Conservation (phyloP, 2,329 filamentous ascomycete genomes). For the Penicillium sp. region DNA sequence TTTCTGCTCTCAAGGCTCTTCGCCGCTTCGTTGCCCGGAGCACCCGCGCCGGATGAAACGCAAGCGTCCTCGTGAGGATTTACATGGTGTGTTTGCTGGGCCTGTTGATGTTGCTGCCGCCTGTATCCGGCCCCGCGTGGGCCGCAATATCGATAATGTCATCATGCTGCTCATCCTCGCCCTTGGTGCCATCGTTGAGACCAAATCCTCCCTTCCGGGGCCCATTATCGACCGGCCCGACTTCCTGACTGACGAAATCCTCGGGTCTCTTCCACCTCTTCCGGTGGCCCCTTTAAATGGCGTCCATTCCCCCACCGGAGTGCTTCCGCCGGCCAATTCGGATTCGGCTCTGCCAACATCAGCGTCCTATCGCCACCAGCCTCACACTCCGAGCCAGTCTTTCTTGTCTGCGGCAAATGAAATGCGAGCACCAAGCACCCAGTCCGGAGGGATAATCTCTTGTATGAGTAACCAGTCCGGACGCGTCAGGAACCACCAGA, state of each 20-base stretch:
- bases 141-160: constrained; percentile 72
- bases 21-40: constrained; percentile 18
- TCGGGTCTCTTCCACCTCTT: constrained; percentile 17
- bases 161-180: constrained; percentile 80
- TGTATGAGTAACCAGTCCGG: constrained; percentile 18
- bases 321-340: constrained; percentile 28
- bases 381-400: constrained; percentile 9
- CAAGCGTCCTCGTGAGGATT: constrained; percentile 37
- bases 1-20: constrained; percentile 41
- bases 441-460: constrained; percentile 12
- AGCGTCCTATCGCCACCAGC: constrained; percentile 20
- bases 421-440: constrained; percentile 7
- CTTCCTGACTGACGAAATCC: constrained; percentile 30
- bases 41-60: constrained; percentile 35
- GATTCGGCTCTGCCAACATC: constrained; percentile 23
- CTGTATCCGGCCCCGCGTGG: constrained; percentile 29
- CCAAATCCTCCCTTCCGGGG: constrained; percentile 50
- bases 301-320: constrained; percentile 15
- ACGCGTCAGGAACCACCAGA: constrained; percentile 66
- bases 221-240: constrained; percentile 49
- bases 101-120: constrained; percentile 8
- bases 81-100: constrained; percentile 26
- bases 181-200: constrained; percentile 75
- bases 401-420: constrained; percentile 19
- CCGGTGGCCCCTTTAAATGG: neutral